Base-by-base conservation (phyloP, 805 yeast genomes). In the Lachancea lanzarotensis region DNA sequence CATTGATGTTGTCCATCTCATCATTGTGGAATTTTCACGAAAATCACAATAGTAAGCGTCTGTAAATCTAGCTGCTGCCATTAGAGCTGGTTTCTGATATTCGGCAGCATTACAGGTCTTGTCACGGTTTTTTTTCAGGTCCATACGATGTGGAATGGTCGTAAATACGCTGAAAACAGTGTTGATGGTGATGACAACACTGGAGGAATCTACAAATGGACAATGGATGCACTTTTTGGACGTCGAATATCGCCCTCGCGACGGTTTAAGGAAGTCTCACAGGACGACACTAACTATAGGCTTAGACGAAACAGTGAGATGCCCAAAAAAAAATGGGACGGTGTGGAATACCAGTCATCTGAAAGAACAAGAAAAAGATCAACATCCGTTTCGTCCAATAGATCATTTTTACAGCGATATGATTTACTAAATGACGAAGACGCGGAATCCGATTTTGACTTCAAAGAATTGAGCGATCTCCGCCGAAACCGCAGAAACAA, bases 141-240 rank as follows among this genome's bases (percentile, higher is more conserved):
- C 31, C 11, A 2, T 17, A 36, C 25, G 39, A 36, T 36, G 15
- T 38, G 40, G 40, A 27, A 27, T 38, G 25, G 25, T 32, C 19
- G 19, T n/a, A 16, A 32, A 32, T 3, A 19, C 6, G 16, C 27
- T 18, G 20, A 15, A 18, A 15, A 19, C n/a, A 36, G 31, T 31
- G n/a, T 25, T 12, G 45, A 42, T 35, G 38, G 36, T 11, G 45
- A 36, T 17, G 47, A 47, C 17, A 40, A 36, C 36, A 43, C 50
- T 2, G 50, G 50, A 12, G 57, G 56, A 5, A 48, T 55, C 7
- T 54, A 47, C 44, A 52, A 48, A 37, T 63, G 67, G 67, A 57
- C 64, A 1, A 52, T 54, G 40, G 67, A 63, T 47, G 65, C 67
- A 2, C 37, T 62, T 20, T 60, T 62, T 48, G 60, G 61, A 7